Percentiles rank a stretch among this genome's conserved stretches.
These are phyloP conservation scores for Solanum medicagineum DNA, from an alignment of 257 asterid genomes.

Conservation along the genomic window DNA sequence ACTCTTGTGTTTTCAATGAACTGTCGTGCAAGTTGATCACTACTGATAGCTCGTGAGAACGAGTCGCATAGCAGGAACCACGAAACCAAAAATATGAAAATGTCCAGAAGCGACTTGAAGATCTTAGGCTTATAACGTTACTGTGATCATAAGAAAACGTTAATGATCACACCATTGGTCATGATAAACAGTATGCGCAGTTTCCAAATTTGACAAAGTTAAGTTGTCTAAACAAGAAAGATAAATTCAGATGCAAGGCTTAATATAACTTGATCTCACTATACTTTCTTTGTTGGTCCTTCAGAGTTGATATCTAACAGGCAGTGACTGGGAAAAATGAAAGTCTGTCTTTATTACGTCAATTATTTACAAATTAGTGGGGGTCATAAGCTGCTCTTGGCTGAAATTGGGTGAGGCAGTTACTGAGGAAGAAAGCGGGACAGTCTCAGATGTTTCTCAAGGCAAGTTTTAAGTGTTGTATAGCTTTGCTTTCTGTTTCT, in stretches of 20 bases:
- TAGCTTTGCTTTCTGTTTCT: neutral
- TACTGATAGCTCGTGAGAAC: neutral
- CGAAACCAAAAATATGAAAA: neutral
- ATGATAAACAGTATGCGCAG: neutral
- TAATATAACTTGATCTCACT: neutral
- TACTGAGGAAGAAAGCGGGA: neutral
- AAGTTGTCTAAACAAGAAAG: neutral
- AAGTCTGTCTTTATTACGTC: neutral
- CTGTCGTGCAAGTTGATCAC: neutral
- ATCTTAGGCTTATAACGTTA: neutral
- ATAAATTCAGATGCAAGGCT: neutral
- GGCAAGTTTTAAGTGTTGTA: neutral
- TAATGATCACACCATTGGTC: neutral
- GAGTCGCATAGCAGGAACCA: neutral
- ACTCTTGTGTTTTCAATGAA: neutral
- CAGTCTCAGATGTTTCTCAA: neutral
- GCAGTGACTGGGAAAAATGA: neutral
- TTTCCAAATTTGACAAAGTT: neutral
- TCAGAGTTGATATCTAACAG: neutral
- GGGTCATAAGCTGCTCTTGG: neutral
- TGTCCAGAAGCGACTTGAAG: neutral
- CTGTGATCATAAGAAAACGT: neutral
- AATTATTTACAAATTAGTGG: neutral
- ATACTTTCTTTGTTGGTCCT: neutral
- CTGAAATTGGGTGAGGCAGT: neutral